Evolutionary conservation across 176 grass and related monocot species (phyloP), one percentile per base, ranked within the genome.

Genomic region (Cocos nucifera): DNA sequence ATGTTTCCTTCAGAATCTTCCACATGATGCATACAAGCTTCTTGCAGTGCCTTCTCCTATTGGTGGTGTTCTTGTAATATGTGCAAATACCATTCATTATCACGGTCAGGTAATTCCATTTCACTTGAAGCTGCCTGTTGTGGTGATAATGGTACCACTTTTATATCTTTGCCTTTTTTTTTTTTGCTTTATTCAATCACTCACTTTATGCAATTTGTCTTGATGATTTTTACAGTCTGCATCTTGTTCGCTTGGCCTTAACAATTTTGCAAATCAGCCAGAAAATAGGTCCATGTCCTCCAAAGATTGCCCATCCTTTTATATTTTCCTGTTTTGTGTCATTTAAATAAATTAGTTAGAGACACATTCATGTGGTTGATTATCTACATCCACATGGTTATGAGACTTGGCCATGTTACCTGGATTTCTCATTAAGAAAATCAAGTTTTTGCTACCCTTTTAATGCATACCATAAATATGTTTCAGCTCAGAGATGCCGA

Each of bases 1-100:
- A 57, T 49, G 27, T 62, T 81, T 69, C 69, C 57, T 75, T 28
- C 80, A 97, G 92, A 87, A 85, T 72, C 44, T 90, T 62, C 92
- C 92, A 0, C 81, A 97, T 53, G 87, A 97, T 78, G 92, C 92
- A 53, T 88, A 90, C 66, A 89, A 97, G 69, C 65, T 97, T 73
- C 87, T 97, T 55, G 81, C 87, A 18, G 92, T 90, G 17, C 92
- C 92, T 70, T 72, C 92, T 35, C 92, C 92, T 79, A 89, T 97
- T 57, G 80, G 92, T 4, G 92, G 87, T 63, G 87, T 90, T 66
- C 80, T 97, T 90, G 92, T 85, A 30, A 69, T 97, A 20, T 90
- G 83, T 62, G 80, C 92, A 22, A 97, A 97, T 85, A 79, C 83
- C 0, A 90, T 97, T 70, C 85, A 88, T 65, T 97, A 97, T 77